Percentiles rank a stretch among this genome's conserved stretches.
Evolutionary conservation across 2,329 filamentous ascomycete genomes (phyloP).

Genomic region (Myriosclerotinia duriaeana): DNA sequence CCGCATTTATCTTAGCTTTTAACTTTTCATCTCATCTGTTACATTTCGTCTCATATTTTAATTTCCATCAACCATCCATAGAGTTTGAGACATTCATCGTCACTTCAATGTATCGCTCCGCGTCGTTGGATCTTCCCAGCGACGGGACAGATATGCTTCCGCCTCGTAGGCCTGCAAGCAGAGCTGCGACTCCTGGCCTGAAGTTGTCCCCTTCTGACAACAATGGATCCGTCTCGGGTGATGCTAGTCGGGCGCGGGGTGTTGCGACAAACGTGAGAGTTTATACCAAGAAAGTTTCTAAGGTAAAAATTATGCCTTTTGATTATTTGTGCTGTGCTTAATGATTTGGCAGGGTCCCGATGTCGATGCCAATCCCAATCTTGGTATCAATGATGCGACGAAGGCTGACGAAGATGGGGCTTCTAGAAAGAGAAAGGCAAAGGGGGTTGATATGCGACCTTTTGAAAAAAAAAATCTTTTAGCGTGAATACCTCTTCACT

Average conservation of each 20-base stretch:
- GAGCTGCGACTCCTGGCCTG: no score
- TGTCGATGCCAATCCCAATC: background rate
- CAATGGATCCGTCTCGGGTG: background rate
- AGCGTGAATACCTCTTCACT: no score
- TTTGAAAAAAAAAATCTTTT: background rate
- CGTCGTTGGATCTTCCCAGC: background rate
- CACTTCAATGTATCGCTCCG: background rate
- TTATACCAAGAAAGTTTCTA: background rate
- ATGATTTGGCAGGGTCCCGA: background rate
- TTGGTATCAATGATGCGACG: no score
- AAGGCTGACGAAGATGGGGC: background rate
- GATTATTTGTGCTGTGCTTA: background rate
- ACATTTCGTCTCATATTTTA: background rate
- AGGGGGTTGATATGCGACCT: background rate
- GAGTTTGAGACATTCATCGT: background rate
- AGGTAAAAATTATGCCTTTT: background rate
- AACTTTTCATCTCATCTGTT: background rate
- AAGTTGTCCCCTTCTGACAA: background rate
- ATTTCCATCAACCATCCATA: background rate
- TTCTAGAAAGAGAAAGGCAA: background rate
- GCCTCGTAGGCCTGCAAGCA: no score
- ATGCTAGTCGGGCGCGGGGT: background rate
- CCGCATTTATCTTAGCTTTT: background rate
- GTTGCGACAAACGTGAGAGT: no score
- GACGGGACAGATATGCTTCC: background rate